A percentile compares a stretch with the other conserved stretches of the same genome.
Evolutionary conservation across 176 grass and related monocot species (phyloP).

Genomic region (Rhipidocladum racemiflorum): DNA sequence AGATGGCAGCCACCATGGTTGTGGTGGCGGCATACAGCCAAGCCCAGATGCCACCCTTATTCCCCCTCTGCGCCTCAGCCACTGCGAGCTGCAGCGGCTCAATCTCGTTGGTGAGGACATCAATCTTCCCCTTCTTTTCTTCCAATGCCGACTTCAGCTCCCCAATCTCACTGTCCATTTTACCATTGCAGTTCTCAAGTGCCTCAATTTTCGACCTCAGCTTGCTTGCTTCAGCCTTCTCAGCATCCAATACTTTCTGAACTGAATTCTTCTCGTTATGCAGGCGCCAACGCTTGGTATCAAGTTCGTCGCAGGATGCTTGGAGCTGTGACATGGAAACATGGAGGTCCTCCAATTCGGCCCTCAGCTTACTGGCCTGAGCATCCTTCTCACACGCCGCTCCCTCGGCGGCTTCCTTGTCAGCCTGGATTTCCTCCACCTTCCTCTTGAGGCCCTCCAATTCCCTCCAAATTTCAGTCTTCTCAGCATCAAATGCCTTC

Average conservation of each 20-base stretch:
- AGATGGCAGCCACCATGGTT: conserved; percentile 55
- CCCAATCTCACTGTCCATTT: conserved; percentile 43
- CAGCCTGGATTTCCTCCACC: conserved; percentile 34
- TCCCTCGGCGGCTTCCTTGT: conserved; percentile 34
- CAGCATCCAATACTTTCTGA: conserved; percentile 26
- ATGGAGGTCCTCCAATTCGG: conserved; percentile 36
- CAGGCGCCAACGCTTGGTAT: not conserved
- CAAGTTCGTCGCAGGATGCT: conserved; percentile 6
- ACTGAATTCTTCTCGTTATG: conserved; percentile 39
- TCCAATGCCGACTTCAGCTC: conserved; percentile 24
- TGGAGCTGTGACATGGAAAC: conserved; percentile 42
- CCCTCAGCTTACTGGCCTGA: conserved; percentile 23
- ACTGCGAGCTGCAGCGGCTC: conserved; percentile 45
- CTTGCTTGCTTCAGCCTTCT: conserved; percentile 32
- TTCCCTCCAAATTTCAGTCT: not conserved
- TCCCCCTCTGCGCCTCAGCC: conserved; percentile 42
- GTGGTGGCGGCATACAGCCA: conserved; percentile 57
- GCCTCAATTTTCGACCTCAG: conserved; percentile 43
- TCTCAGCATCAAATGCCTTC: conserved; percentile 33
- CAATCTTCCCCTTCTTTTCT: conserved; percentile 38
- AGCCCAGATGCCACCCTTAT: conserved; percentile 46
- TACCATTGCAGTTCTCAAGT: conserved; percentile 34
- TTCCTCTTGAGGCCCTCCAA: conserved; percentile 9
- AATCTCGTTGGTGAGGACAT: conserved; percentile 25
- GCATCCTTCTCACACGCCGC: conserved; percentile 26